Evolutionary conservation across 768 basidiomycete genomes (phyloP).

Genomic region (Boletales sp.): DNA sequence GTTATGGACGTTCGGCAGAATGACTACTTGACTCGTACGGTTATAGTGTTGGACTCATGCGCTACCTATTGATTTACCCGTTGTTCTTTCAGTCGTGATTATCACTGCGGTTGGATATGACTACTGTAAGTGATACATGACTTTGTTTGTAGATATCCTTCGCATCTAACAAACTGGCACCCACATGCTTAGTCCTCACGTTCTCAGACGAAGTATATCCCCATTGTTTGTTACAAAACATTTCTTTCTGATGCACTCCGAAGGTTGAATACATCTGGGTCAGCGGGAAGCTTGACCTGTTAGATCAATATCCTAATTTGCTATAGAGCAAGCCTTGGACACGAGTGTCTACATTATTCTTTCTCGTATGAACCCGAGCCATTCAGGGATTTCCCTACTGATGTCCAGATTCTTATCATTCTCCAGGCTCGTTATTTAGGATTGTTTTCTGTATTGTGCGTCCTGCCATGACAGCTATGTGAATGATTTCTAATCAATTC

Average conservation of each 20-base stretch:
- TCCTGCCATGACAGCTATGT: too few relatives aligned
- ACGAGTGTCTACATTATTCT: background rate
- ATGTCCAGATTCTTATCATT: too few relatives aligned
- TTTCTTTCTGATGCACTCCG: background rate
- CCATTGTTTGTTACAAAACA: too few relatives aligned
- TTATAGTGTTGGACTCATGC: background rate
- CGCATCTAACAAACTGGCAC: too few relatives aligned
- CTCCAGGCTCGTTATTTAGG: background rate
- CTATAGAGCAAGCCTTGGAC: background rate
- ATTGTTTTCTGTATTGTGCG: background rate
- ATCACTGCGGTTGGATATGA: background rate
- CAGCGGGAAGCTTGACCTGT: background rate
- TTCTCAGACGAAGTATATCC: background rate
- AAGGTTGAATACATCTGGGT: background rate
- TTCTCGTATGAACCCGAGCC: background rate
- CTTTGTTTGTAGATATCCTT: background rate
- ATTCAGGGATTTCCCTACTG: too few relatives aligned
- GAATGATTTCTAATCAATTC: background rate
- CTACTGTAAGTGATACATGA: background rate
- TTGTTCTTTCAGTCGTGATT: background rate
- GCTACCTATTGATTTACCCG: background rate
- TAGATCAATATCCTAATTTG: background rate
- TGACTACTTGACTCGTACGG: background rate
- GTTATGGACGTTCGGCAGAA: background rate
- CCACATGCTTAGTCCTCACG: background rate